Evolutionary conservation across 2,329 filamentous ascomycete species (phyloP), one percentile per base, ranked within the genome.

Genomic region (Diaporthe caulivora): DNA sequence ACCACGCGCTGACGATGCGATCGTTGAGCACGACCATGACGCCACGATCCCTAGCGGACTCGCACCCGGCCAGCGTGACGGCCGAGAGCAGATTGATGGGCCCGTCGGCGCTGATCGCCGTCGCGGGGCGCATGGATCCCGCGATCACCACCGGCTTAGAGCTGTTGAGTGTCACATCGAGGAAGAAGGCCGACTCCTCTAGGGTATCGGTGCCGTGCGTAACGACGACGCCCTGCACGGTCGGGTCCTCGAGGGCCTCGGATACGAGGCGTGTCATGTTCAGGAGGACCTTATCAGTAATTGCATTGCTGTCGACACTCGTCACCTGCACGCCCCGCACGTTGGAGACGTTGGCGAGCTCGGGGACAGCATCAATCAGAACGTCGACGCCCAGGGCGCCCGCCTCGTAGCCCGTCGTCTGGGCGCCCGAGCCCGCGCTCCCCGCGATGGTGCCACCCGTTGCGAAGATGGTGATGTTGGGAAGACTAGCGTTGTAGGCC

Each of bases 191-290:
- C 0, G 88, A 87, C 80, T 92, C 90, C 77, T 92, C 90, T 1
- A 92, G 83, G 0, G 89, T 91, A 77, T 93, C 91, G 11, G 91
- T 92, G 62, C 91, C 91, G 77, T 92, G 91, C 0, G 91, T 92
- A 70, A 93, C 82, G 8, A 92, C 88, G 9, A 87, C 88, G 47
- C 86, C 89, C 81, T 83, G 80, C 44, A 80, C 81, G 65, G 80
- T 76, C n/a, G 81, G 81, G 72, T 78, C 79, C 34, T 86, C 84
- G 5, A 90, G 82, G 71, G 88, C 87, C 8, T 75, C 75, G 71
- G 88, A 86, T 69, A 91, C 86, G 71, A 83, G 80, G 31, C 86
- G 82, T 8, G 86, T 83, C 47, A 91, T 78, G 34, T 82, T 83
- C 26, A 90, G 81, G 44, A 87, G 83, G 70, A 89, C 84, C 8